Evolutionary conservation across 1,284 basidiomycete species (phyloP), one percentile per base, ranked within the genome.

Genomic region (Tremellales sp.): DNA sequence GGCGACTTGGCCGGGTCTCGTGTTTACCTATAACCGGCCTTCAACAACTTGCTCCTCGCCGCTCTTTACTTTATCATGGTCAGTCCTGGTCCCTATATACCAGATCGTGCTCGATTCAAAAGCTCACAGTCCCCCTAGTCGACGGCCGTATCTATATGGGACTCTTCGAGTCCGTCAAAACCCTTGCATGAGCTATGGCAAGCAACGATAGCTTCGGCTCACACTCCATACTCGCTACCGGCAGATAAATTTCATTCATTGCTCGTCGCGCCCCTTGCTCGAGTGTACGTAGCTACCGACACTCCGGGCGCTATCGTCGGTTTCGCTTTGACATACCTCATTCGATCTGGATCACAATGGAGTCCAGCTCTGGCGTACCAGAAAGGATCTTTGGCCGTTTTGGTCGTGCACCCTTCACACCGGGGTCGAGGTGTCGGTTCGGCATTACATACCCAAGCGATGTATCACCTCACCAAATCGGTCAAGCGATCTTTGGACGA

Each of bases 241-340:
- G 4, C 23, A 2, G 15, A 39, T 31, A 54, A 58, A 35, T 48
- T 61, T 33, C 22, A 43, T 19, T 23, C 41, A 27, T 43, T 61
- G 2, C 25, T 61, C 27, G 43, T 45, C 17, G 40, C 49, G 17
- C 46, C 48, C 12, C 17, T 17, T 4, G 51, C 56, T 2, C 24
- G 17, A 1, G 47, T 56, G 6, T 52, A 51, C 31, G 31, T 61
- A 35, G 56, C 54, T 3, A 2, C 4, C n/a, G 7, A 10, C 8
- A 29, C n/a, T 21, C n/a, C n/a, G n/a, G 22, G 15, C 2, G 35
- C 23, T 12, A 35, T 37, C 1, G 22, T 50, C 5, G 58, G 56
- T 12, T 61, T 58, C 29, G 53, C 56, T 3, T 19, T 63, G 1
- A 51, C 53, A 3, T 58, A 56, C 53, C 40, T 48, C 4, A 50